Conservation (phyloP, 306 rosid species). For the Hylodesmum podocarpum region DNA sequence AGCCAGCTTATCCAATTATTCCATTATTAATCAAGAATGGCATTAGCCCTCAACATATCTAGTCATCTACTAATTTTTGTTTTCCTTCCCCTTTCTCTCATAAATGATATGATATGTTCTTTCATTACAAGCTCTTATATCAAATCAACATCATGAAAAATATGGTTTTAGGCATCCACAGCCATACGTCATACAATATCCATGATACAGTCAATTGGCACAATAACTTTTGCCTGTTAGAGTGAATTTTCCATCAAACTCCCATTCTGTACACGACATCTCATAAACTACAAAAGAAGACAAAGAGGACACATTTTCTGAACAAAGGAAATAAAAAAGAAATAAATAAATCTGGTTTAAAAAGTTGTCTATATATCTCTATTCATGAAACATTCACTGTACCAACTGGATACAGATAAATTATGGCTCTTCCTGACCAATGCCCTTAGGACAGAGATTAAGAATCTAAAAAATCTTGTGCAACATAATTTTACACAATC, state of each 20-base stretch:
- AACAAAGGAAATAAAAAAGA: not conserved
- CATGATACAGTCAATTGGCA: not conserved
- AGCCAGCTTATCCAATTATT: not conserved
- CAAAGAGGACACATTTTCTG: not conserved
- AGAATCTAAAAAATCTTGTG: no score
- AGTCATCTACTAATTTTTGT: not conserved
- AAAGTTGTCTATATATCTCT: not conserved
- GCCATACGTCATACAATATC: not conserved
- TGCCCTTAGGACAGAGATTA: no score
- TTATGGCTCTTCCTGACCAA: no score
- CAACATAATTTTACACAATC: no score
- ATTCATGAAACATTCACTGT: not conserved
- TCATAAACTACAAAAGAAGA: not conserved
- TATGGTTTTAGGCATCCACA: not conserved
- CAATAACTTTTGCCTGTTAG: not conserved
- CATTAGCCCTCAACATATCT: not conserved
- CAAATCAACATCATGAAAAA: not conserved
- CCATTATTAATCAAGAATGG: not conserved
- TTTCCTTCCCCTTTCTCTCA: not conserved
- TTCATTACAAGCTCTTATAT: constrained; percentile 4
- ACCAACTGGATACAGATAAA: not conserved
- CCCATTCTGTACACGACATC: not conserved
- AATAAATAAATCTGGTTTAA: not conserved
- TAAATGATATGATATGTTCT: not conserved
- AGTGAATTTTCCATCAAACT: not conserved